Conservation (phyloP, 2,329 filamentous ascomycete species). For the Epichloe sp. region DNA sequence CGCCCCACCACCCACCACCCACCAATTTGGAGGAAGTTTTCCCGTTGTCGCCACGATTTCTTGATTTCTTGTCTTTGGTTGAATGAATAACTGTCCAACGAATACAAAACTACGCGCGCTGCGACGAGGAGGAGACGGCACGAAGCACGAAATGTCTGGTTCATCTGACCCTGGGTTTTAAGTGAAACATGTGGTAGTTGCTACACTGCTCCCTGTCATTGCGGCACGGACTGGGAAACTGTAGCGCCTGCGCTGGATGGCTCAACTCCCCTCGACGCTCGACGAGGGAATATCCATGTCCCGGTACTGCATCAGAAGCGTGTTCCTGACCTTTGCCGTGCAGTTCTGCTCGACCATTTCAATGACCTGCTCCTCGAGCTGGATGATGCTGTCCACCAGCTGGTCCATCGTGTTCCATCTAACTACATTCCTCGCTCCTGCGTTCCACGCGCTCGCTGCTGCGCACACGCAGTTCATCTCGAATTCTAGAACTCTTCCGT, state of each 20-base stretch:
- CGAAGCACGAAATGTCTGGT: too few relatives aligned
- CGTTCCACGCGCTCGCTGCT: constrained; percentile 23
- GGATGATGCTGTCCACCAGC: constrained; percentile 15
- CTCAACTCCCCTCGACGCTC: neutral
- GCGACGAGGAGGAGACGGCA: too few relatives aligned
- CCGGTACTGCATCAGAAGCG: constrained; percentile 8
- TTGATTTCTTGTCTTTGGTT: too few relatives aligned
- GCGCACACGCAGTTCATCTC: constrained; percentile 28
- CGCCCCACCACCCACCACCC: too few relatives aligned
- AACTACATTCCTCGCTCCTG: constrained; percentile 23
- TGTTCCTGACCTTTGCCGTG: constrained; percentile 7
- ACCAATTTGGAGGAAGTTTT: too few relatives aligned
- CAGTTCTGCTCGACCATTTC: constrained; percentile 12
- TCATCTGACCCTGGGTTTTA: too few relatives aligned
- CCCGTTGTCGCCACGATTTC: too few relatives aligned
- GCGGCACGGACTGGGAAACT: neutral
- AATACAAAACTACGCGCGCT: too few relatives aligned
- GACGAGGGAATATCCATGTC: constrained; percentile 6
- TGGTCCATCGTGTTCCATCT: constrained; percentile 19
- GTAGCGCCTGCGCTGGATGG: too few relatives aligned
- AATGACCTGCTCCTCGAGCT: constrained; percentile 15
- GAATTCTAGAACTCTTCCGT: constrained; percentile 22
- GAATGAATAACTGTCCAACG: too few relatives aligned
- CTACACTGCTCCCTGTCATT: neutral
- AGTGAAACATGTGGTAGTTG: neutral